These are phyloP conservation scores for Peterozyma toletana DNA, from an alignment of 805 yeast genomes.

Conservation along the genomic window DNA sequence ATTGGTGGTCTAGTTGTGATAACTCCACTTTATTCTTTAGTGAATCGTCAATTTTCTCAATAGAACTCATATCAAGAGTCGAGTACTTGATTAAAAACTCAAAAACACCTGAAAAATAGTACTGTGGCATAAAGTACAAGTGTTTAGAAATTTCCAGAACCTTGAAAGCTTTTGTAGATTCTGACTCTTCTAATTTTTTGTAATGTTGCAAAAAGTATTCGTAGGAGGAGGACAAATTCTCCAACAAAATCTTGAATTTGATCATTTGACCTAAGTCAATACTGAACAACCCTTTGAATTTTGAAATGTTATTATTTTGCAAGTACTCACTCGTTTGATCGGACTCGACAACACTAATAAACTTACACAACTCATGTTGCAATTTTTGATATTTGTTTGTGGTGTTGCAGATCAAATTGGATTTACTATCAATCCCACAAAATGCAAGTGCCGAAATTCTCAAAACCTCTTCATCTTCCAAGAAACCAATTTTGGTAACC, in stretches of 20 bases:
- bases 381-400: slow-evolving; percentile 19
- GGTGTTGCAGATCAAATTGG: slow-evolving; percentile 3
- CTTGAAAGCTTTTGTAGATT: slow-evolving; percentile 12
- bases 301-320: slow-evolving; percentile 27
- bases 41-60: slow-evolving; percentile 19
- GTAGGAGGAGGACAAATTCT: slow-evolving; percentile 22
- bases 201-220: slow-evolving; percentile 15
- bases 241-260: slow-evolving; percentile 19
- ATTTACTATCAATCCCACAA: slow-evolving; percentile 19
- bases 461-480: slow-evolving; percentile 52
- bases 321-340: slow-evolving; percentile 28
- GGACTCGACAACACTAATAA: slow-evolving; percentile 37
- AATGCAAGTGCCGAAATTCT: slow-evolving; percentile 36
- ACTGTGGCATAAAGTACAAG: slow-evolving; percentile 26
- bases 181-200: slow-evolving; percentile 4
- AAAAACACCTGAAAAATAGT: slow-evolving; percentile 23
- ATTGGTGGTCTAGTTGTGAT: slow-evolving; percentile 15
- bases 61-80: slow-evolving; percentile 35
- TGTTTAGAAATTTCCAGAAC: slow-evolving; percentile 20
- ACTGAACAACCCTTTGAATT: slow-evolving; percentile 12
- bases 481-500: slow-evolving; percentile 50
- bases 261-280: slow-evolving; percentile 22
- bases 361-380: slow-evolving; percentile 44
- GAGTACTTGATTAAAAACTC: slow-evolving; percentile 32
- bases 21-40: slow-evolving; percentile 25